Base-by-base conservation (phyloP, 163 green algal species). In the Scenedesmus sp. region DNA sequence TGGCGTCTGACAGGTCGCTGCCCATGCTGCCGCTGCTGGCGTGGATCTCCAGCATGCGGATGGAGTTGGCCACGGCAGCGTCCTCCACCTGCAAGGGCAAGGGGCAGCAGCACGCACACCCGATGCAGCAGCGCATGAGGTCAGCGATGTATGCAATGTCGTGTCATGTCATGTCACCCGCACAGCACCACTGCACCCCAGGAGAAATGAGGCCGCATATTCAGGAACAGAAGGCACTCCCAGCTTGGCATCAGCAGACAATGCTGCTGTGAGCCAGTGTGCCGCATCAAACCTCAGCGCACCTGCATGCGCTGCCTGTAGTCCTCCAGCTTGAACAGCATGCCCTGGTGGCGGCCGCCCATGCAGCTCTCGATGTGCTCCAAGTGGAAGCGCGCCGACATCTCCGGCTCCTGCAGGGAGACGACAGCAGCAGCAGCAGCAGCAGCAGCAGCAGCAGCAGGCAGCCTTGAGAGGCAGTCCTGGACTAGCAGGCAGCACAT, bases 281-380 rank as follows among this genome's bases (percentile, higher is more conserved):
- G 10, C 62, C 10, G 62, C 62, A 70, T 7, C 67, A 79, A 46
- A 18, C 74, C 81, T 6, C 59, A 64, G n/a, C 82, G 18, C 76
- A 92, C 79, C 89, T 90, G 84, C 92, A 95, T 95, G 90, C 90
- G 88, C 70, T 73, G 13, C 73, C 88, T 87, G 76, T 95, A 96
- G 26, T 82, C 46, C 7, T 89, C 91, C 54, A 94, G 84, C 64
- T 94, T 66, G 88, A 96, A 95, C 86, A 92, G 88, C 67, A 57
- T 23, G n/a, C 92, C 82, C 55, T 86, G 54, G 62, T 93, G 34
- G 16, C 87, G 55, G 62, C 96, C 96, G 59, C 96, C 95, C 82
- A 97, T 93, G 86, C 92, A 96, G 56, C 90, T 64, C 93, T 97
- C 96, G 7, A 98, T 86, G 57, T 96, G 60, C 1, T 94, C 90